Evolutionary conservation across 2,329 filamentous ascomycete genomes (phyloP).

Genomic region (Aspergillus sp.): DNA sequence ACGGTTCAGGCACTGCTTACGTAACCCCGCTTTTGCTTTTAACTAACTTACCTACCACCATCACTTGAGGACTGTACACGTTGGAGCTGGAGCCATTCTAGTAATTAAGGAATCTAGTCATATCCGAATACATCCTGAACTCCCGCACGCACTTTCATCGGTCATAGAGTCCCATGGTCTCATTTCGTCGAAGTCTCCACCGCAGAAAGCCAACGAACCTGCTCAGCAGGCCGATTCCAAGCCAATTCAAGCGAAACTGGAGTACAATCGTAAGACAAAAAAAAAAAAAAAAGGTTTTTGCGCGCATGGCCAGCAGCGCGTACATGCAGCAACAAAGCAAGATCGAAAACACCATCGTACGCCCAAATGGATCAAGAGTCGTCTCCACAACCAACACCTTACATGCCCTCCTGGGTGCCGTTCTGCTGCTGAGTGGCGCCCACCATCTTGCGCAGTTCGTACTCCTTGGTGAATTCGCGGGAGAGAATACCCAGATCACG

Average conservation of each 20-base stretch:
- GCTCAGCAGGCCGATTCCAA: neutral
- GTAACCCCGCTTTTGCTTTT: no score
- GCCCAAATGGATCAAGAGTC: neutral
- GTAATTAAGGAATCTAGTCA: no score
- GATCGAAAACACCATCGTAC: neutral
- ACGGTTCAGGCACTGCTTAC: neutral
- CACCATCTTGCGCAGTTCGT: constrained; percentile 82
- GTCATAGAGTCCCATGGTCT: no score
- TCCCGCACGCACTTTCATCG: no score
- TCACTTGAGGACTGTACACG: no score
- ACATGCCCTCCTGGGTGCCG: constrained; percentile 23
- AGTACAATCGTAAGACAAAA: neutral
- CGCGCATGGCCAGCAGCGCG: neutral
- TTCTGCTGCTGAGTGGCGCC: constrained; percentile 57
- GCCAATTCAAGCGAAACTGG: neutral
- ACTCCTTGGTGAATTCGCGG: constrained; percentile 89
- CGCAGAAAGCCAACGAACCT: neutral
- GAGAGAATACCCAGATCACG: constrained; percentile 75
- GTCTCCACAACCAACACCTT: neutral
- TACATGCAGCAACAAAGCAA: no score
- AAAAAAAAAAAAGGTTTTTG: neutral
- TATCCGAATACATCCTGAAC: no score
- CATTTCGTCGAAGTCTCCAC: no score
- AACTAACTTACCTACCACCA: no score
- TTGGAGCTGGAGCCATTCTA: no score